A percentile compares a stretch with the other conserved stretches of the same genome.
Conservation (phyloP, 352 stramenopile species). For the Thalassiosira exigua region DNA sequence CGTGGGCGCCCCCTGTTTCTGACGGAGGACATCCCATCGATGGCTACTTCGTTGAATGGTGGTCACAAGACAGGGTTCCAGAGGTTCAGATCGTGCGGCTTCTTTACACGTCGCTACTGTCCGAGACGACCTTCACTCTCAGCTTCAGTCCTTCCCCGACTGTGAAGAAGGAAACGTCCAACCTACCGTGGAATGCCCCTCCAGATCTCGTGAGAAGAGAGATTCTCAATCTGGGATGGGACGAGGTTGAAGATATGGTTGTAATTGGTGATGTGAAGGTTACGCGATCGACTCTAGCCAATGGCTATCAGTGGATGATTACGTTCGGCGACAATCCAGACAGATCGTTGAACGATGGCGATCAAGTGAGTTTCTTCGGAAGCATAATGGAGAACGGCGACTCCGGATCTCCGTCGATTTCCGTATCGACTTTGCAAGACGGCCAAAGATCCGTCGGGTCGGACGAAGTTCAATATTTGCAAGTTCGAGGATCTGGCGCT, state of each 20-base stretch:
- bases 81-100: slow-evolving; percentile 88
- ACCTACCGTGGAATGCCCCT: slow-evolving; percentile 85
- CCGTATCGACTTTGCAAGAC: slow-evolving; percentile 58
- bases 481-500: slow-evolving; percentile 55
- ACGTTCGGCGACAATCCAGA: slow-evolving; percentile 81
- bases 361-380: slow-evolving; percentile 59
- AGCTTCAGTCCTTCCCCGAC: slow-evolving; percentile 85
- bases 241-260: slow-evolving; percentile 66
- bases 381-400: slow-evolving; percentile 61
- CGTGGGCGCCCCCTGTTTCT: slow-evolving; percentile 86
- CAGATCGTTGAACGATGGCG: slow-evolving; percentile 62
- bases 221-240: slow-evolving; percentile 89
- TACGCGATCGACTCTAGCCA: slow-evolving; percentile 78
- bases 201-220: slow-evolving; percentile 87
- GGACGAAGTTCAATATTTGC: slow-evolving; percentile 67
- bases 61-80: slow-evolving; percentile 62
- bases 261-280: slow-evolving; percentile 72
- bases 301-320: slow-evolving; percentile 87
- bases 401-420: slow-evolving; percentile 54
- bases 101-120: slow-evolving; percentile 84
- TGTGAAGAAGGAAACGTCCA: slow-evolving; percentile 75
- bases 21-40: slow-evolving; percentile 90
- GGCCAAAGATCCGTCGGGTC: slow-evolving; percentile 48
- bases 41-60: slow-evolving; percentile 94
- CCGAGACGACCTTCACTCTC: slow-evolving; percentile 77